phyloP scores from a whole-genome alignment of 1,139 yeast genomes.

The Nakaseomyces bracarensis region DNA sequence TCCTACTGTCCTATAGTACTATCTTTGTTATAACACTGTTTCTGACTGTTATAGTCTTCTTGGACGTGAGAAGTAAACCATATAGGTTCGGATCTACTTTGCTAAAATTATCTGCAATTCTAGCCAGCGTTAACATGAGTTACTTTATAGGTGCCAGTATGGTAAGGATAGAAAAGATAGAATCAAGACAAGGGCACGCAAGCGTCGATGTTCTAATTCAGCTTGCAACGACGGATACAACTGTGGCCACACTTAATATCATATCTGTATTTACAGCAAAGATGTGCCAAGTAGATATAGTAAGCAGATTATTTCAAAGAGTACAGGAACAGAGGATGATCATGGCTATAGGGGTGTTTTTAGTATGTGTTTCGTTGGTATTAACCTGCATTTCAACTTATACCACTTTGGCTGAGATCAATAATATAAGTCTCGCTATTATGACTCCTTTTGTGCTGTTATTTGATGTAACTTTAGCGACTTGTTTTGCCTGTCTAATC shows the following conservation, averaged over 20 bases:
- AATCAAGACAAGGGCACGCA: slow-evolving; percentile 41
- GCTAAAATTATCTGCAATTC: slow-evolving; percentile 38
- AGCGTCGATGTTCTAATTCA: slow-evolving; percentile 36
- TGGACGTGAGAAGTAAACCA: slow-evolving; percentile 37
- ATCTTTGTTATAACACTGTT: slow-evolving; percentile 61
- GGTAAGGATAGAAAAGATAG: slow-evolving; percentile 40
- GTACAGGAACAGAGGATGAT: slow-evolving; percentile 63
- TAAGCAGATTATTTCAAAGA: slow-evolving; percentile 63
- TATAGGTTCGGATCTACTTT: slow-evolving; percentile 36
- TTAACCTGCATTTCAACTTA: slow-evolving; percentile 56
- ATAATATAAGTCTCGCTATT: slow-evolving; percentile 31
- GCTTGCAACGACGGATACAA: slow-evolving; percentile 40
- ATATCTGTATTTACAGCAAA: slow-evolving; percentile 54
- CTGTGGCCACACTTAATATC: slow-evolving; percentile 55
- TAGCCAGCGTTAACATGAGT: slow-evolving; percentile 48
- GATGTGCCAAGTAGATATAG: slow-evolving; percentile 67
- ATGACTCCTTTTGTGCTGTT: slow-evolving; percentile 74
- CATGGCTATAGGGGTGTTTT: slow-evolving; percentile 50
- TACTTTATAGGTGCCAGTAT: slow-evolving; percentile 45
- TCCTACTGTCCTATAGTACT: slow-evolving; percentile 53
- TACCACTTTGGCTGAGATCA: not conserved
- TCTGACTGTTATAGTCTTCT: slow-evolving; percentile 53
- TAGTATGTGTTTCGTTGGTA: slow-evolving; percentile 53
- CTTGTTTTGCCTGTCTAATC: slow-evolving; percentile 63
- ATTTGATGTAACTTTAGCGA: slow-evolving; percentile 64